Base-by-base conservation (phyloP, 2,329 filamentous ascomycete genomes). In the Fusarium penzigii region DNA sequence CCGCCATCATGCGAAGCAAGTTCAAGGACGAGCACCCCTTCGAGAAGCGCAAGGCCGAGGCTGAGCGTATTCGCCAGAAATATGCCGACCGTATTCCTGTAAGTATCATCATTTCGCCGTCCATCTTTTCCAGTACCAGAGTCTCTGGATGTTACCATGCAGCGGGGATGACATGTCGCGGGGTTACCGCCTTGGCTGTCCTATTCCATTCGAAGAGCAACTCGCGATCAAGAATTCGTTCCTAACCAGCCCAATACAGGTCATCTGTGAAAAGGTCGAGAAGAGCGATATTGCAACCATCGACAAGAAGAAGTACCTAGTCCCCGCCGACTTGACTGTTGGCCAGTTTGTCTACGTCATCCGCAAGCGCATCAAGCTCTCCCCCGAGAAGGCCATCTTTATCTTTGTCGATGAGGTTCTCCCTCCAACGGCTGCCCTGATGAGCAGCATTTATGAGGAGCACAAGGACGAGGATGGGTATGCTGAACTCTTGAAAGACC, bases 1-100 rank as follows among this genome's bases (percentile, higher is more conserved):
- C 20, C 20, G 20, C 71, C 82, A 90, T 71, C 65, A 97, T 97
- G 92, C 89, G 92, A 73, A 96, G 91, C 83, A 97, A 97, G 86
- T 99, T 99, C 79, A 99, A 99, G 92, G 94, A 99, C 87, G 94
- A 97, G 86, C 94, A 97, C 77, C 92, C 91, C 68, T 97, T 97
- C 75, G 94, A 97, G 88, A 99, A 99, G 90, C 92, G 94, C 81
- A 97, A 97, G 90, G 94, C 94, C 63, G 94, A 99, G 81, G 94
- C 94, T 73, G 94, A 99, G 83, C 92, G 94, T 76, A 97, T 97
- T 75, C 92, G 94, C 65, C 92, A 97, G 82, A 99, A 99, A 79
- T 99, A 99, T 75, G 87, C 91, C 65, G 94, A 99, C 75, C 91
- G 94, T 68, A 99, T 99, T 78, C 94, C 94, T 46, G 94, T 97